Percentiles rank a stretch among this genome's conserved stretches.
Evolutionary conservation across 2,329 filamentous ascomycete species (phyloP).

Genomic region (Neoascochyta sp.): DNA sequence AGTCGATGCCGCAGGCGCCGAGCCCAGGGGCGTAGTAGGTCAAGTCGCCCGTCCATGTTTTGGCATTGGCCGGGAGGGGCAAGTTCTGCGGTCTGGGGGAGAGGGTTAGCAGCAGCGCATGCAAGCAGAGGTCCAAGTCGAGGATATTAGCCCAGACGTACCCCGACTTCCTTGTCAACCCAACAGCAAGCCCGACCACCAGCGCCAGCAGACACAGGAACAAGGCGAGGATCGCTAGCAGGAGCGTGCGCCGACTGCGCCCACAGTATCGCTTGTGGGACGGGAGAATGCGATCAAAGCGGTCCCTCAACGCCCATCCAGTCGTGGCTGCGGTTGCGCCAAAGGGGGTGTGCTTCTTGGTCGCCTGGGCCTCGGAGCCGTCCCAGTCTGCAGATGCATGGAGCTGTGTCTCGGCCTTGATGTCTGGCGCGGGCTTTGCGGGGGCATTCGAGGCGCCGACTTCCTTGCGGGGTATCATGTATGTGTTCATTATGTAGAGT

Average conservation of each 20-base stretch:
- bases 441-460: no score
- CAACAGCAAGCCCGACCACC: constrained; percentile 43
- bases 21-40: constrained; percentile 66
- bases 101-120: no score
- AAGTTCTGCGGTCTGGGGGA: constrained; percentile 40
- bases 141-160: constrained; percentile 3
- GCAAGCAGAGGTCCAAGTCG: no score
- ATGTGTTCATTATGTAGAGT: constrained; percentile 21
- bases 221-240: constrained; percentile 32
- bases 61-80: constrained; percentile 51
- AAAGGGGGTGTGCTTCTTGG: constrained; percentile 5
- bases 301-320: constrained; percentile 25
- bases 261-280: constrained; percentile 41
- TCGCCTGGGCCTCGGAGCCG: constrained; percentile 8
- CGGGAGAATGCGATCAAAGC: constrained; percentile 37
- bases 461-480: constrained; percentile 19
- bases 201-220: constrained; percentile 38
- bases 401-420: constrained; percentile 4
- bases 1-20: constrained; percentile 65
- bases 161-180: constrained; percentile 27
- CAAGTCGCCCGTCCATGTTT: constrained; percentile 59
- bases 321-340: constrained; percentile 13
- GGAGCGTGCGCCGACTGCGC: constrained; percentile 38
- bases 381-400: constrained; percentile 12
- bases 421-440: no score